Evolutionary conservation across 2,329 filamentous ascomycete species (phyloP).

Genomic region (Geosmithia putterillii): DNA sequence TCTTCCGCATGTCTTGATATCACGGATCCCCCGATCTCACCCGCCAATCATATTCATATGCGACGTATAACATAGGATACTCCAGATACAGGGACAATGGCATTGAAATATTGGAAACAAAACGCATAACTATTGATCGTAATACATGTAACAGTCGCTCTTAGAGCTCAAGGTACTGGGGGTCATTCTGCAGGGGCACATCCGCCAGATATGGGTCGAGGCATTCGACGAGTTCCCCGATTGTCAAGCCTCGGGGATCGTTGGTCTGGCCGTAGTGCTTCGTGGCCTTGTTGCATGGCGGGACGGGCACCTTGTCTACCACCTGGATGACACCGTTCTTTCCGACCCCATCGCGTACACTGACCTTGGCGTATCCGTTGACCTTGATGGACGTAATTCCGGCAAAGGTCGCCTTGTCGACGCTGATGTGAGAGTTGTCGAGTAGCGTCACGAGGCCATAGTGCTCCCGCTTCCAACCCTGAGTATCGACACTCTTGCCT

Average conservation of each 20-base stretch:
- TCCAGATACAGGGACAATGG: too few relatives aligned
- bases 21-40: too few relatives aligned
- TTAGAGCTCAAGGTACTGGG: background rate
- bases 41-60: too few relatives aligned
- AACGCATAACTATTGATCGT: too few relatives aligned
- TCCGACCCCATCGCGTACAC: constrained; percentile 57
- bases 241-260: constrained; percentile 8
- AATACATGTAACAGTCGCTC: background rate
- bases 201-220: constrained; percentile 13
- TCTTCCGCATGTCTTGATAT: too few relatives aligned
- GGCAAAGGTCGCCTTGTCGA: constrained; percentile 60
- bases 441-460: constrained; percentile 66
- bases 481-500: constrained; percentile 13
- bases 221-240: constrained; percentile 16
- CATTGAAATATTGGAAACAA: too few relatives aligned
- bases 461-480: constrained; percentile 23
- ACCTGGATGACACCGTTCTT: constrained; percentile 78
- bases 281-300: constrained; percentile 42
- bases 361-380: constrained; percentile 59
- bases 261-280: constrained; percentile 1
- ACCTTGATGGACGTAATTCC: constrained; percentile 60
- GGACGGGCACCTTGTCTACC: constrained; percentile 60
- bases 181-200: background rate
- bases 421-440: constrained; percentile 48
- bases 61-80: too few relatives aligned